phyloP scores from a whole-genome alignment of 129 eudicot species.

The Glebionis coronaria region DNA sequence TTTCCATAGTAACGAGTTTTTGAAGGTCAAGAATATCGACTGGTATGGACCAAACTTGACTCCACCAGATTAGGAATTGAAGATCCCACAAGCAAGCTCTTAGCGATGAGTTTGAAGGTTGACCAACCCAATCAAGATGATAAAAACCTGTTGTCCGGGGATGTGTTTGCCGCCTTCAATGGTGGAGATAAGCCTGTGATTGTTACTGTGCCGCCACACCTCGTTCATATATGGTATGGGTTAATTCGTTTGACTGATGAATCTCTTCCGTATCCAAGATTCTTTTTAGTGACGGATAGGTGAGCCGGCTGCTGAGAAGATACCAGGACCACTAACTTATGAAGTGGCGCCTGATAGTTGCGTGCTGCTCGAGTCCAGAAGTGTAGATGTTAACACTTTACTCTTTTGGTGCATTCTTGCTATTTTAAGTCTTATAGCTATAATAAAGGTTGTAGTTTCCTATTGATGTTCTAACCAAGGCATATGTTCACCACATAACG shows the following conservation, averaged over 20 bases:
- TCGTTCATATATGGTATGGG: slow-evolving; percentile 54
- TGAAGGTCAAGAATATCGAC: slow-evolving; percentile 58
- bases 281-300: slow-evolving; percentile 62
- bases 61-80: slow-evolving; percentile 91
- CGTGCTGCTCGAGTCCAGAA: slow-evolving; percentile 64
- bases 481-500: too few species aligned
- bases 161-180: slow-evolving; percentile 68
- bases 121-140: slow-evolving; percentile 26
- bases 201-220: slow-evolving; percentile 51
- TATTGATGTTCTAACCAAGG: neutral
- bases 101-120: slow-evolving; percentile 63
- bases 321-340: slow-evolving; percentile 39
- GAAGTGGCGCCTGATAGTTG: slow-evolving; percentile 77
- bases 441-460: slow-evolving; percentile 3
- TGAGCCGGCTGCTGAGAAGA: slow-evolving; percentile 45
- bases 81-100: slow-evolving; percentile 60
- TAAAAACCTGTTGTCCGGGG: slow-evolving; percentile 28
- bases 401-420: neutral
- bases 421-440: slow-evolving; percentile 5
- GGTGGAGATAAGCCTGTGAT: slow-evolving; percentile 46
- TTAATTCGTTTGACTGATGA: slow-evolving; percentile 80
- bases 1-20: slow-evolving; percentile 58
- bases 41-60: slow-evolving; percentile 60
- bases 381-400: slow-evolving; percentile 20
- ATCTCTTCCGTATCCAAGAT: slow-evolving; percentile 66